Base-by-base conservation (phyloP, 2,329 filamentous ascomycete genomes). In the Salinomyces thailandicus region DNA sequence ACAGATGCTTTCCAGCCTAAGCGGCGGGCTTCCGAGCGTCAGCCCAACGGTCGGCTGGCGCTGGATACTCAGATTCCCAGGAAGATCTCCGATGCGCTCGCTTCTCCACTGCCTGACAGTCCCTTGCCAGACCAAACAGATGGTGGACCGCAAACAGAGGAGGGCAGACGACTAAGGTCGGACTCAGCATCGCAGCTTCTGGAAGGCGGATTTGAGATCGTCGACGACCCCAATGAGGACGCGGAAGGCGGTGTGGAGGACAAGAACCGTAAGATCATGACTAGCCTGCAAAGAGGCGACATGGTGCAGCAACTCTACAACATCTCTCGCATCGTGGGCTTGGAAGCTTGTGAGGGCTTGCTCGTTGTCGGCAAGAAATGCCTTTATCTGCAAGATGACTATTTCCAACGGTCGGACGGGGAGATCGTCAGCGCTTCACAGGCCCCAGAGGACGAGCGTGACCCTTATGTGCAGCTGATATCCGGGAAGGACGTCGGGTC, bases 391-490 rank as follows among this genome's bases (percentile, higher is more conserved):
- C 81, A 96, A 61, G 91, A 98, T 61, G 89, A 91, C 49, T 89
- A 94, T 53, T 96, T 98, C 57, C 89, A 96, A 54, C 78, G 89
- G 45, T 79, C 83, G 2, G 91, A 95, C 53, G 89, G 89, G 9
- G 93, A 98, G 57, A 95, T 98, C 53, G 85, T 98, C 41, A 89
- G 94, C 51, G 87, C 94, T 6, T 89, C 84, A 76, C 86, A 96
- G 60, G 93, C 91, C 2, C 86, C 89, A 0, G 67, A 74, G 1
- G 87, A 96, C 48, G 93, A 98, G 61, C 79, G 91, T 15, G 91
- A 98, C 52, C 85, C 86, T 1, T 98, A 95, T 56, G 81, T 94
- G 13, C 85, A 93, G 52, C 89, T 96, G 58, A 93, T 98, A 46
- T 81, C 85, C 3, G 83, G 81, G 16, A 74, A 82, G 69, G 63